Evolutionary conservation across 2,329 filamentous ascomycete genomes (phyloP).

Genomic region (Arthroderma sp.): DNA sequence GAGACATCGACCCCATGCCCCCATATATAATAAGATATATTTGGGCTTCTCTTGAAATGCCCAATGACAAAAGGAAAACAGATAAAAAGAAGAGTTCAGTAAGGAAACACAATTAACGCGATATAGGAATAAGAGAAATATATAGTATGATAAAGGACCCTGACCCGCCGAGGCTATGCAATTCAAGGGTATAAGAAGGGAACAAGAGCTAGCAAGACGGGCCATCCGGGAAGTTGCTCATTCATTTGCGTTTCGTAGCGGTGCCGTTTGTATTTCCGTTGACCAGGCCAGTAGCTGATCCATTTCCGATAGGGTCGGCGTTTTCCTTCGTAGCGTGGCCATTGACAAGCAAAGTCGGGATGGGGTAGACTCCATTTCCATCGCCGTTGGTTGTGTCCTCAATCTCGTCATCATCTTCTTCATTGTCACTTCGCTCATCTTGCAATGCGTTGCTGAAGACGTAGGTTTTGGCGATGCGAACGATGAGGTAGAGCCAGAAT

Average conservation of each 20-base stretch:
- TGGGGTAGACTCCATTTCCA: neutral
- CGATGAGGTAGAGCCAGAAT: slow-evolving; percentile 37
- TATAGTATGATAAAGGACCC: neutral
- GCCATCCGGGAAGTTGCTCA: neutral
- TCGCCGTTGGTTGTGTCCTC: slow-evolving; percentile 13
- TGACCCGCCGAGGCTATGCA: slow-evolving; percentile 1
- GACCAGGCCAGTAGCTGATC: neutral
- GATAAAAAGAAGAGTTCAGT: neutral
- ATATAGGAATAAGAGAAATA: neutral
- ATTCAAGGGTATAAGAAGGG: slow-evolving; percentile 2
- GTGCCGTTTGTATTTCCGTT: neutral
- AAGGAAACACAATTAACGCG: neutral
- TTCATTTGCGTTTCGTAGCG: slow-evolving; percentile 2
- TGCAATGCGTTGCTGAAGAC: slow-evolving; percentile 28
- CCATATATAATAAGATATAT: slow-evolving; percentile 4
- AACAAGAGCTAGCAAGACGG: neutral
- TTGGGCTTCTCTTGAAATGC: neutral
- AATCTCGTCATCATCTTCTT: slow-evolving; percentile 27
- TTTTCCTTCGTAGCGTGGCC: slow-evolving; percentile 2
- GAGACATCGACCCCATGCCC: slow-evolving; percentile 1
- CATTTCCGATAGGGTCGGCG: neutral
- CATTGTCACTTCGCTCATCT: slow-evolving; percentile 37
- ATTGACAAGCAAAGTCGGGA: neutral
- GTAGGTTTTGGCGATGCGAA: slow-evolving; percentile 35
- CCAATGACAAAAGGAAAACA: neutral